Conservation (phyloP, 1,284 basidiomycete genomes). For the Heterobasidion irregulare region DNA sequence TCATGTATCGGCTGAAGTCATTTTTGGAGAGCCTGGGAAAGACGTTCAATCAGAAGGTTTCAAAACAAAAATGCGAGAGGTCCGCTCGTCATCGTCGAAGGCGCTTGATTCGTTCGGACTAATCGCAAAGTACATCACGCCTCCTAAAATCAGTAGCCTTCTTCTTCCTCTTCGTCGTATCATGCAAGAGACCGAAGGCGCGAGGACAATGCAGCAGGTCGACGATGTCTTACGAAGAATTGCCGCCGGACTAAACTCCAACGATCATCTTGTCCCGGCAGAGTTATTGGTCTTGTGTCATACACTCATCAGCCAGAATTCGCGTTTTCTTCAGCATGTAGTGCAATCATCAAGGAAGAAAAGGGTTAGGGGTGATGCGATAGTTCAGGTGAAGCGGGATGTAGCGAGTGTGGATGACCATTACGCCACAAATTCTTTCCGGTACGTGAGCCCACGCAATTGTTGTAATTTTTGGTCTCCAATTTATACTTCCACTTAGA, state of each 20-base stretch:
- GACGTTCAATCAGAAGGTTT: slow-evolving; percentile 88
- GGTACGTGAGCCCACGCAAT: slow-evolving; percentile 33
- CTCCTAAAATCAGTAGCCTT: slow-evolving; percentile 68
- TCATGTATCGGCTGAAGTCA: slow-evolving; percentile 83
- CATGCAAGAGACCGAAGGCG: slow-evolving; percentile 79
- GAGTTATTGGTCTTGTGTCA: slow-evolving; percentile 83
- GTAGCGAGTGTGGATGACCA: slow-evolving; percentile 51
- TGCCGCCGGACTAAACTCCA: slow-evolving; percentile 80
- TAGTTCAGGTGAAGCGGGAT: slow-evolving; percentile 76
- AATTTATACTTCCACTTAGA: slow-evolving; percentile 31
- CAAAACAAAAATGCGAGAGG: slow-evolving; percentile 92
- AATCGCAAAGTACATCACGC: slow-evolving; percentile 70
- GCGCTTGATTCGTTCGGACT: slow-evolving; percentile 83
- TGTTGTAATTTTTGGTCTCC: neutral
- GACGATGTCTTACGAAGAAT: slow-evolving; percentile 87
- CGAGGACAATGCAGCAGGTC: slow-evolving; percentile 78
- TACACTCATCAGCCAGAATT: slow-evolving; percentile 87
- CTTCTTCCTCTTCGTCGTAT: slow-evolving; percentile 80
- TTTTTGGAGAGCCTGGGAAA: slow-evolving; percentile 91
- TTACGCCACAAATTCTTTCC: slow-evolving; percentile 79
- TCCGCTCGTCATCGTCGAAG: slow-evolving; percentile 69
- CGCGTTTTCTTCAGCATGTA: slow-evolving; percentile 65
- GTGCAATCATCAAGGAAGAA: slow-evolving; percentile 27
- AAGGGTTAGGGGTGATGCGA: slow-evolving; percentile 46
- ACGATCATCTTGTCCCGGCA: slow-evolving; percentile 60